Conservation (phyloP, 164 flowering plant genomes). For the Buxus sempervirens region DNA sequence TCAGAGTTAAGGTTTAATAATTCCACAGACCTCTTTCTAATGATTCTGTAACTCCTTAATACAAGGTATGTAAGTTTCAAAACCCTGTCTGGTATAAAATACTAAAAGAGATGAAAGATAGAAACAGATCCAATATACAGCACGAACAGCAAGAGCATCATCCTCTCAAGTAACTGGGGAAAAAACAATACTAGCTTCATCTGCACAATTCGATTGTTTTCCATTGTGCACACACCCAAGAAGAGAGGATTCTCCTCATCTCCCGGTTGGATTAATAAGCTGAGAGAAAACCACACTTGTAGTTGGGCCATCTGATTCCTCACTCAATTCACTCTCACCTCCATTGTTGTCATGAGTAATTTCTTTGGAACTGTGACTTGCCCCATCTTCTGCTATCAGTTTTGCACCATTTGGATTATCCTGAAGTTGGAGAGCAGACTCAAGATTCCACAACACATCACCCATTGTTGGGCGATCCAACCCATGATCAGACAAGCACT, state of each 20-base stretch:
- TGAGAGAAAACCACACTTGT: conserved; percentile 41
- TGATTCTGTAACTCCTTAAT: neutral
- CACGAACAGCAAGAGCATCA: neutral
- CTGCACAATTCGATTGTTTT: neutral
- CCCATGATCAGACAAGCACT: conserved; percentile 54
- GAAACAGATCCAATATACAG: neutral
- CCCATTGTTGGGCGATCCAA: conserved; percentile 57
- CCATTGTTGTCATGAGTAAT: conserved; percentile 11
- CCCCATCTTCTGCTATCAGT: neutral
- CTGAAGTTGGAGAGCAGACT: conserved; percentile 51
- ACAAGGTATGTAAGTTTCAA: conserved; percentile 9
- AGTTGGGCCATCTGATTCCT: conserved; percentile 15
- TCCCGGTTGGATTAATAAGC: conserved; percentile 37
- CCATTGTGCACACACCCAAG: neutral
- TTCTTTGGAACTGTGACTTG: neutral
- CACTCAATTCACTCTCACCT: conserved; percentile 15
- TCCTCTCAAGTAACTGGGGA: neutral
- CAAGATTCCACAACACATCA: conserved; percentile 62
- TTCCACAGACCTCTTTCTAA: neutral
- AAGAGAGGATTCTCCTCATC: conserved; percentile 25
- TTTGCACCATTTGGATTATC: conserved; percentile 18
- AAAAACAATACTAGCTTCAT: conserved; percentile 11
- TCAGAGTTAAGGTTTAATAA: neutral
- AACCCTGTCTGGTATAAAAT: conserved; percentile 8
- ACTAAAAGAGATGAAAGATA: conserved; percentile 3